phyloP scores from a whole-genome alignment of 1,284 basidiomycete species.

The Ustilago lituana region DNA sequence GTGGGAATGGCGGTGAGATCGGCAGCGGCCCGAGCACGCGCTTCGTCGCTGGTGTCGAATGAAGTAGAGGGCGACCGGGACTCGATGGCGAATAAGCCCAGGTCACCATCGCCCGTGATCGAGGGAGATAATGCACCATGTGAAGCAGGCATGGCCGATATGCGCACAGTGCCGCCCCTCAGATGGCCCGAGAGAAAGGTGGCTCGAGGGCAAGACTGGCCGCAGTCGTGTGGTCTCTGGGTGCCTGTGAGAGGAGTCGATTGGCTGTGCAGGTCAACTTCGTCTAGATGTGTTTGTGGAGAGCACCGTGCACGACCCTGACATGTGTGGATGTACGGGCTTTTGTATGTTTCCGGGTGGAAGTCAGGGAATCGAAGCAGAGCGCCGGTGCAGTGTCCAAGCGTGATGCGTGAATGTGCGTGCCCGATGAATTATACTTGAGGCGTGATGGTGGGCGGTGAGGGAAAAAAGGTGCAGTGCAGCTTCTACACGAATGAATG shows the following conservation, averaged over 20 bases:
- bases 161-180: background rate
- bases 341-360: background rate
- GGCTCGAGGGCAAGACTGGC: background rate
- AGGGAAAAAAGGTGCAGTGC: background rate
- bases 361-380: background rate
- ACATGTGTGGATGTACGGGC: background rate
- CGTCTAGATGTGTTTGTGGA: background rate
- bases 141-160: conserved; percentile 7
- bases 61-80: conserved; percentile 35
- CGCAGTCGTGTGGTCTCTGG: too few species aligned
- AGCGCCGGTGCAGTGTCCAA: background rate
- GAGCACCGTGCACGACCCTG: background rate
- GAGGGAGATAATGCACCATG: conserved; percentile 12
- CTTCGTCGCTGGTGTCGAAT: conserved; percentile 12
- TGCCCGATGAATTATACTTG: too few species aligned
- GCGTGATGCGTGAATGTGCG: background rate
- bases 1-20: conserved; percentile 11
- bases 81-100: conserved; percentile 39
- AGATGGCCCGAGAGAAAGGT: background rate
- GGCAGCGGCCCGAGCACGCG: background rate
- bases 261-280: background rate
- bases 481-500: background rate
- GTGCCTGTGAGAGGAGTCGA: too few species aligned
- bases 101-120: conserved; percentile 36
- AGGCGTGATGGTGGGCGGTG: background rate